Percentiles rank a stretch among this genome's conserved stretches.
These are phyloP conservation scores for Calonectria hongkongensis DNA, from an alignment of 2,329 filamentous ascomycete species.

Conservation along the genomic window DNA sequence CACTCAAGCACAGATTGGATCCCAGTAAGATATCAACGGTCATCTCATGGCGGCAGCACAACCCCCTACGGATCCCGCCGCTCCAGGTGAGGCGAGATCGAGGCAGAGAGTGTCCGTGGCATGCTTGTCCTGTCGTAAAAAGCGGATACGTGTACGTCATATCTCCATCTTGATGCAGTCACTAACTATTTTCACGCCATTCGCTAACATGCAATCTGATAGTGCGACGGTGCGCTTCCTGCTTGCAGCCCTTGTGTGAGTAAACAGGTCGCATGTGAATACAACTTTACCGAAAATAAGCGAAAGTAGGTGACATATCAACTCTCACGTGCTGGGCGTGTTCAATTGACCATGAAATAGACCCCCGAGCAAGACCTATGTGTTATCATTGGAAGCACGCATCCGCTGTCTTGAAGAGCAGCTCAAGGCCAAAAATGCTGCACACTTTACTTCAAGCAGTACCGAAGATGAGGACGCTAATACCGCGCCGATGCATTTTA, in stretches of 20 bases:
- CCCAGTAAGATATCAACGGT: background rate
- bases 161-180: background rate
- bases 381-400: background rate
- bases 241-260: background rate
- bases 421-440: background rate
- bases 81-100: background rate
- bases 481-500: background rate
- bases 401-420: slow-evolving; percentile 13
- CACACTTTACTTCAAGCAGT: background rate
- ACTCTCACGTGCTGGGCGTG: too few species aligned
- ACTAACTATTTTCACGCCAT: too few species aligned
- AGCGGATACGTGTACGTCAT: slow-evolving; percentile 24
- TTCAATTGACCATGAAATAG: background rate
- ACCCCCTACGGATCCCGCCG: background rate
- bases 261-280: background rate
- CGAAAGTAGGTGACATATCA: background rate
- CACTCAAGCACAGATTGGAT: background rate
- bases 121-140: slow-evolving; percentile 20
- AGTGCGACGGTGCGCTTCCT: slow-evolving; percentile 16
- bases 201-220: background rate
- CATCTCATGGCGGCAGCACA: slow-evolving; percentile 7
- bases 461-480: background rate
- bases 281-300: slow-evolving; percentile 12
- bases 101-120: slow-evolving; percentile 23
- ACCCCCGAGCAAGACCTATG: slow-evolving; percentile 13